These are phyloP conservation scores for Xylaria sp. DNA, from an alignment of 2,329 filamentous ascomycete genomes.

Conservation along the genomic window DNA sequence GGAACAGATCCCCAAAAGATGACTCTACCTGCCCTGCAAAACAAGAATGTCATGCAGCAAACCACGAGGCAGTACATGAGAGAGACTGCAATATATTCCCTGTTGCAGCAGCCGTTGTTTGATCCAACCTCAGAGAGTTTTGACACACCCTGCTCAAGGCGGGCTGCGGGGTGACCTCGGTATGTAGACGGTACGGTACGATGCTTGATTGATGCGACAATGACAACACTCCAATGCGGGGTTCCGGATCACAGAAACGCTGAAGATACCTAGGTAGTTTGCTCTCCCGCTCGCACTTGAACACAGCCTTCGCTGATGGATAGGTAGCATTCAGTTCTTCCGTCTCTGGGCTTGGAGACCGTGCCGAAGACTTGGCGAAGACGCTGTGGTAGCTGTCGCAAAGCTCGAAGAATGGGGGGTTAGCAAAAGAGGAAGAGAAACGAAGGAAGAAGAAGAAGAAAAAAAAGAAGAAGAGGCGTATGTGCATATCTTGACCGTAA, in stretches of 20 bases:
- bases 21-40: not conserved
- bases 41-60: conserved; percentile 21
- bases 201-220: conserved; percentile 26
- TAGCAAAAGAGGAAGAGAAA: not conserved
- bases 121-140: conserved; percentile 22
- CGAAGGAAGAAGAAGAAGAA: no score
- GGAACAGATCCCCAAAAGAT: not conserved
- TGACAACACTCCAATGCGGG: conserved; percentile 26
- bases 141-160: conserved; percentile 19
- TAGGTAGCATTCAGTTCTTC: conserved; percentile 4
- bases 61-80: conserved; percentile 4
- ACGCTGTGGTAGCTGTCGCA: not conserved
- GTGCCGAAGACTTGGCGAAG: not conserved
- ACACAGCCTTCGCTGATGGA: not conserved
- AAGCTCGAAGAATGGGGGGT: not conserved
- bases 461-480: no score
- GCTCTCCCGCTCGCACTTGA: not conserved
- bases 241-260: not conserved
- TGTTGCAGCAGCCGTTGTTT: conserved; percentile 16
- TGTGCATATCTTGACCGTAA: conserved; percentile 6
- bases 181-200: conserved; percentile 5
- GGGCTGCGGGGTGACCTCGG: conserved; percentile 23
- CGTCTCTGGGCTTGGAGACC: conserved; percentile 2
- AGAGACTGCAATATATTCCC: not conserved
- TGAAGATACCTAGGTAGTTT: conserved; percentile 2